Evolutionary conservation across 345 rosid species (phyloP).

Genomic region (Psidium guajava): DNA sequence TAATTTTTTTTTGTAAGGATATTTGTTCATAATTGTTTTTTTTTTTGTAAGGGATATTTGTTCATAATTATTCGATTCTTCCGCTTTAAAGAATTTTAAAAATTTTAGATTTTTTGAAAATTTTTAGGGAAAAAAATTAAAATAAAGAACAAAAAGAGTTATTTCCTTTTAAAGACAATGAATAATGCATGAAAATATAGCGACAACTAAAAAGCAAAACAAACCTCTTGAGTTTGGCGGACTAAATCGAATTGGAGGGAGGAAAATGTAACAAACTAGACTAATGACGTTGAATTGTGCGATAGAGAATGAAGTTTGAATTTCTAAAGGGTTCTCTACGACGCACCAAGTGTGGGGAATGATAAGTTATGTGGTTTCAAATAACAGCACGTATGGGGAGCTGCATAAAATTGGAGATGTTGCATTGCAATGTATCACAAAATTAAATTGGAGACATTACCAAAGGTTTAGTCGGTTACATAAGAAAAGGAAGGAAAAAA

Average conservation of each 20-base stretch:
- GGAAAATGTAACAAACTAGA: not conserved
- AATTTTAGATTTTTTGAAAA: not conserved
- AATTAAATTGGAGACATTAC: not conserved
- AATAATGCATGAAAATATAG: not conserved
- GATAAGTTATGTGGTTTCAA: not conserved
- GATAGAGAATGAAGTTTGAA: not conserved
- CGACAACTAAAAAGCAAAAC: not conserved
- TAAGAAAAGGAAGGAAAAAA: not conserved
- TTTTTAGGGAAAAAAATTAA: not conserved
- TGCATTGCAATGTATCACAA: not conserved
- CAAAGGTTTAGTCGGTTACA: not conserved
- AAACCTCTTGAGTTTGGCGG: not conserved
- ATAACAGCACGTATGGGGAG: not conserved
- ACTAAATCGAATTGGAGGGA: fast-evolving
- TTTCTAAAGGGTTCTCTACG: not conserved
- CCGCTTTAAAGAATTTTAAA: not conserved
- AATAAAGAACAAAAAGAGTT: not conserved
- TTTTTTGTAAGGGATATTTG: no score
- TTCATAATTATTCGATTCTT: not conserved
- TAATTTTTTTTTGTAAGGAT: no score
- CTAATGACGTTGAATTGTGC: not conserved
- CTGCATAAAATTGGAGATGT: not conserved
- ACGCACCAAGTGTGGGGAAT: not conserved
- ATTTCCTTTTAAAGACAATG: not conserved
- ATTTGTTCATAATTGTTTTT: no score